Conservation (phyloP, 768 basidiomycete genomes). For the Tylopilus intermedius region DNA sequence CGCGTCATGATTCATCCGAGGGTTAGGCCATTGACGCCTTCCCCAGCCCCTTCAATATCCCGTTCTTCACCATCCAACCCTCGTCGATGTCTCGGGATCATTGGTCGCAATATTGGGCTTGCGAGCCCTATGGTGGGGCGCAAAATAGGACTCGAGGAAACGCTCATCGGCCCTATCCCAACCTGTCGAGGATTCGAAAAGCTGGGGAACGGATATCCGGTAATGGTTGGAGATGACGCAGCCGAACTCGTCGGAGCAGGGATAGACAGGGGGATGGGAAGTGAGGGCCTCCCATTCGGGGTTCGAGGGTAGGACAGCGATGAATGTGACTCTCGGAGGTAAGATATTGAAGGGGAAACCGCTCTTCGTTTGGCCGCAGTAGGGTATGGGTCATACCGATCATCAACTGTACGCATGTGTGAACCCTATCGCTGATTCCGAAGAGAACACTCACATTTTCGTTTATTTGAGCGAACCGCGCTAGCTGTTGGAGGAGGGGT, state of each 20-base stretch:
- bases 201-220: conserved; percentile 41
- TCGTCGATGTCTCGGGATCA: conserved; percentile 46
- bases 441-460: conserved; percentile 52
- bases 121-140: conserved; percentile 65
- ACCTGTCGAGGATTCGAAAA: conserved; percentile 34
- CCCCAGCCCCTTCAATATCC: conserved; percentile 75
- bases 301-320: conserved; percentile 42
- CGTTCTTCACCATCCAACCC: conserved; percentile 56
- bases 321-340: conserved; percentile 57
- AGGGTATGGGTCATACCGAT: conserved; percentile 82
- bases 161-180: conserved; percentile 43
- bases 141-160: conserved; percentile 71
- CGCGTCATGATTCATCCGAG: conserved; percentile 20
- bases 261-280: conserved; percentile 61
- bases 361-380: conserved; percentile 74
- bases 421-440: conserved; percentile 3
- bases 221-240: conserved; percentile 68
- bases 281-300: conserved; percentile 55
- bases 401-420: conserved; percentile 52
- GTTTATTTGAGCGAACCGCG: conserved; percentile 74
- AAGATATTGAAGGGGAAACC: conserved; percentile 73
- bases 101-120: conserved; percentile 72
- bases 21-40: conserved; percentile 64
- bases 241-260: conserved; percentile 59
- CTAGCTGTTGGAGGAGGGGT: conserved; percentile 79